These are phyloP conservation scores for Phytophthora brassicae DNA, from an alignment of 352 stramenopile species.

Conservation along the genomic window DNA sequence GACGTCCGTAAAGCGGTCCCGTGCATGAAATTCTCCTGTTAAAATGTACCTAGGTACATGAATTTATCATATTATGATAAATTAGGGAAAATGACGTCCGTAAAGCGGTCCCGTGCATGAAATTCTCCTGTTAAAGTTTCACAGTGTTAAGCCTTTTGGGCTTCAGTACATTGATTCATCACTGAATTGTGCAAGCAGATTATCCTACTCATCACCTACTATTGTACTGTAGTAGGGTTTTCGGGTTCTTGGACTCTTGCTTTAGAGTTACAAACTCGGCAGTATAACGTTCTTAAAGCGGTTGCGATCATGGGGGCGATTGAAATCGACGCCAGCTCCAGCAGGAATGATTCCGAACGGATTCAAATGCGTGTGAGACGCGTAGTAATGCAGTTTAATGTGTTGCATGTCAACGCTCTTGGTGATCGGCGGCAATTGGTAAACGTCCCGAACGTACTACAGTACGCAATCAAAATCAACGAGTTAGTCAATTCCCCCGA, in stretches of 20 bases:
- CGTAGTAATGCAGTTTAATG: constrained; percentile 58
- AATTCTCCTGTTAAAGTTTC: too few relatives aligned
- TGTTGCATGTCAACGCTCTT: constrained; percentile 48
- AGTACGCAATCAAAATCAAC: constrained; percentile 8
- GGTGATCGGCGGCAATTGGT: constrained; percentile 42
- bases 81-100: constrained; percentile 10
- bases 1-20: constrained; percentile 33
- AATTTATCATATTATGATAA: too few relatives aligned
- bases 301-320: constrained; percentile 31
- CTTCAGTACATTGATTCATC: too few relatives aligned
- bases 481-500: not conserved
- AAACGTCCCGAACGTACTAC: constrained; percentile 53
- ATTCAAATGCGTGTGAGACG: constrained; percentile 53
- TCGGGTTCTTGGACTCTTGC: too few relatives aligned
- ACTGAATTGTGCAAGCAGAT: too few relatives aligned
- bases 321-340: constrained; percentile 33
- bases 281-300: constrained; percentile 31
- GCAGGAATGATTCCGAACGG: constrained; percentile 46
- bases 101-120: constrained; percentile 30
- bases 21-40: not conserved
- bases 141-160: too few relatives aligned
- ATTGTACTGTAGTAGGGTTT: too few relatives aligned
- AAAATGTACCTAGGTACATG: not conserved
- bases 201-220: too few relatives aligned
- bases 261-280: constrained; percentile 6